phyloP scores from a whole-genome alignment of 2,329 filamentous ascomycete species.

The Exophiala bonariae region DNA sequence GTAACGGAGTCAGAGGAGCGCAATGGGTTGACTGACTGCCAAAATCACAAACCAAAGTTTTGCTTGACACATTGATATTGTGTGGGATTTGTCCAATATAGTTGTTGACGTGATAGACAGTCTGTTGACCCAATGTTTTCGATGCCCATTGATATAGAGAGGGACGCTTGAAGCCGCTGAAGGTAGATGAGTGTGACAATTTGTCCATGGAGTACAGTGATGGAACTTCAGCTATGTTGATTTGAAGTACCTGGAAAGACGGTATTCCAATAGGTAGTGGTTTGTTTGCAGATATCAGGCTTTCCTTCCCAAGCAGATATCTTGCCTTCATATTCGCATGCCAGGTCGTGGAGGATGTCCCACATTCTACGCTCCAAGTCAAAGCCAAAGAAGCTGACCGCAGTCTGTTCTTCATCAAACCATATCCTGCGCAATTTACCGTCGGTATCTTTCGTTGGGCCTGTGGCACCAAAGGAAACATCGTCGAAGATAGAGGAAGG shows the following conservation, averaged over 20 bases:
- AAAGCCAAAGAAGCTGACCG: constrained; percentile 33
- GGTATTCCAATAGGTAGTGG: constrained; percentile 36
- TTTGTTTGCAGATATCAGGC: constrained; percentile 34
- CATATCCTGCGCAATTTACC: constrained; percentile 36
- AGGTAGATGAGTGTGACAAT: no score
- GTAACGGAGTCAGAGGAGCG: no score
- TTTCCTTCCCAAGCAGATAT: constrained; percentile 36
- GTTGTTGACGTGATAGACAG: no score
- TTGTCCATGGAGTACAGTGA: no score
- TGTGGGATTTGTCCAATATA: no score
- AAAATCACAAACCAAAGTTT: no score
- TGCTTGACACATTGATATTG: no score
- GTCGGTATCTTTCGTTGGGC: constrained; percentile 31
- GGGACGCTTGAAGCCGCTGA: no score
- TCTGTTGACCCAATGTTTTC: no score
- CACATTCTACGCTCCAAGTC: constrained; percentile 41
- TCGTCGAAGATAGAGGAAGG: constrained; percentile 37
- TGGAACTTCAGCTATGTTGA: no score
- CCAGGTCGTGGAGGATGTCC: constrained; percentile 40
- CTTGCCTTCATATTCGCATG: constrained; percentile 37
- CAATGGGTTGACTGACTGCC: no score
- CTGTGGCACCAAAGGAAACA: constrained; percentile 30
- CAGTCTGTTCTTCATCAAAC: constrained; percentile 32
- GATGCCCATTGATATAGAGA: no score
- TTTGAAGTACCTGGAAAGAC: constrained; percentile 41